Evolutionary conservation across 129 eudicot species (phyloP).

Genomic region (Chrysanthemum seticuspe): DNA sequence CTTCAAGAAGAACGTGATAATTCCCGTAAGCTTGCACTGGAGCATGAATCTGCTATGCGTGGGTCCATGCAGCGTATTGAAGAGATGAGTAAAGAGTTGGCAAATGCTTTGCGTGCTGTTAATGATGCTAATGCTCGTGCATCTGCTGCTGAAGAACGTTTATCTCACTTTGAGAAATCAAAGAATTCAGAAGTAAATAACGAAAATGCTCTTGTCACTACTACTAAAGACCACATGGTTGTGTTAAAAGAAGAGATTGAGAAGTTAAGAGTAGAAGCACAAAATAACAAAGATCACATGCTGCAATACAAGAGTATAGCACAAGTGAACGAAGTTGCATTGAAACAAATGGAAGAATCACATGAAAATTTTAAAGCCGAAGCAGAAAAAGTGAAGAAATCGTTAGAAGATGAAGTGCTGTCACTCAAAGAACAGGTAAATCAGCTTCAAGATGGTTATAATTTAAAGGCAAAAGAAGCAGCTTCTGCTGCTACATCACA

Average conservation of each 20-base stretch:
- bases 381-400: constrained; percentile 60
- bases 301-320: constrained; percentile 87
- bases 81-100: constrained; percentile 68
- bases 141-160: constrained; percentile 82
- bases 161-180: constrained; percentile 54
- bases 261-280: constrained; percentile 55
- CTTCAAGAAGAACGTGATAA: constrained; percentile 80
- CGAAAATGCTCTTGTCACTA: constrained; percentile 23
- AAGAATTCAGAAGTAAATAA: constrained; percentile 37
- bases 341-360: constrained; percentile 74
- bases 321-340: constrained; percentile 76
- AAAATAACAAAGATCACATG: constrained; percentile 77
- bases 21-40: constrained; percentile 57
- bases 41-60: constrained; percentile 59
- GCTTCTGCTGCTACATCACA: constrained; percentile 58
- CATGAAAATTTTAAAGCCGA: constrained; percentile 65
- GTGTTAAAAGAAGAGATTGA: constrained; percentile 66
- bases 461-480: constrained; percentile 58
- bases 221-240: constrained; percentile 40
- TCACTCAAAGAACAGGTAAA: constrained; percentile 55
- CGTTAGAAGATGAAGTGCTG: constrained; percentile 64
- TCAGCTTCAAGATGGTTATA: constrained; percentile 69
- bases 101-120: constrained; percentile 61
- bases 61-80: constrained; percentile 71
- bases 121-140: constrained; percentile 82